phyloP scores from a whole-genome alignment of 257 asterid genomes.

The Anisodus acutangulus region DNA sequence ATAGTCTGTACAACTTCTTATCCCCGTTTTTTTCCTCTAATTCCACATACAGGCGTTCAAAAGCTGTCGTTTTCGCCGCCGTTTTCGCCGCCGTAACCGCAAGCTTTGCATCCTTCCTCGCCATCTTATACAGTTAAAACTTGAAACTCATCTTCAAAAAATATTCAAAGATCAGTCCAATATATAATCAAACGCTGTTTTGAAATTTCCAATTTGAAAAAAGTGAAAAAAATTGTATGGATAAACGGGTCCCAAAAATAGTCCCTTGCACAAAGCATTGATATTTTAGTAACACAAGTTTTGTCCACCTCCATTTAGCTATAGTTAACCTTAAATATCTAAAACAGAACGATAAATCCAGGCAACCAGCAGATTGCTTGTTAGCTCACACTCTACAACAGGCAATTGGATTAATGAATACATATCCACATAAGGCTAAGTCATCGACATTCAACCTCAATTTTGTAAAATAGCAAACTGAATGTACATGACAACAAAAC shows the following conservation, averaged over 20 bases:
- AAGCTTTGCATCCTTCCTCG: too few relatives aligned
- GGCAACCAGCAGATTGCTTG: neutral
- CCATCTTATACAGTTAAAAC: too few relatives aligned
- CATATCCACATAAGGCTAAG: neutral
- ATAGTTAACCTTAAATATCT: neutral
- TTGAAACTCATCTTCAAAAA: too few relatives aligned
- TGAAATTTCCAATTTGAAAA: too few relatives aligned
- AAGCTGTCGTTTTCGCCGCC: too few relatives aligned
- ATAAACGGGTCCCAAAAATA: neutral
- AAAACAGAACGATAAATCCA: slow-evolving; percentile 2
- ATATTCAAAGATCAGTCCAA: too few relatives aligned
- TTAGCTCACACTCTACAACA: slow-evolving; percentile 11
- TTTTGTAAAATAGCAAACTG: neutral
- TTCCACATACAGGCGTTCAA: too few relatives aligned
- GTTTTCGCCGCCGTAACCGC: too few relatives aligned
- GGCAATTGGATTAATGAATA: neutral
- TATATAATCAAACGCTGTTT: too few relatives aligned
- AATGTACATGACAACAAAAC: neutral
- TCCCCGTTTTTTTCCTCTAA: too few relatives aligned
- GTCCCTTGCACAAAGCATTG: neutral
- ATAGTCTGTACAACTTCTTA: too few relatives aligned
- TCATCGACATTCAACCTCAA: neutral
- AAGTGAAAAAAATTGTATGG: too few relatives aligned
- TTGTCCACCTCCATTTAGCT: neutral
- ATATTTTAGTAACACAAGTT: neutral